Evolutionary conservation across 495 filamentous ascomycete species (phyloP).

Genomic region (Podospora australis): DNA sequence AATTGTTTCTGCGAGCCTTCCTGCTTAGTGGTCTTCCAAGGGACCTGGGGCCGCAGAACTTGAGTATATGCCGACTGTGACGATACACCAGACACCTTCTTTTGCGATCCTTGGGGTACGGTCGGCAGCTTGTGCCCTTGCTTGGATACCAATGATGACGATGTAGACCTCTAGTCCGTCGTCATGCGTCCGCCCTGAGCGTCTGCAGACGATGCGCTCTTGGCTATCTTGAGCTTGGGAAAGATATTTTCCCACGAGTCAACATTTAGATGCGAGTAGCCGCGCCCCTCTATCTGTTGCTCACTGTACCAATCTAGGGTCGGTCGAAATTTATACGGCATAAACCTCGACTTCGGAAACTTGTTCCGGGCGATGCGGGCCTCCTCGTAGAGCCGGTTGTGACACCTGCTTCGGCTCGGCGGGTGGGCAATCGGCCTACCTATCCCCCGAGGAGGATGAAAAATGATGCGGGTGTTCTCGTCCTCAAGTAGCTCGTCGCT

Average conservation of each 20-base stretch:
- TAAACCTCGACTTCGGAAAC: conserved; percentile 10
- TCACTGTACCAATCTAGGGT: conserved; percentile 41
- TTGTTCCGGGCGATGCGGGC: conserved; percentile 18
- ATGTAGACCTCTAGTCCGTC: too few species aligned
- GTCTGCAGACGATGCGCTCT: too few species aligned
- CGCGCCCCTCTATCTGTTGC: conserved; percentile 34
- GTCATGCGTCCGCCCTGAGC: too few species aligned
- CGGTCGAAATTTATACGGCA: conserved; percentile 32
- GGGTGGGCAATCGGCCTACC: background rate
- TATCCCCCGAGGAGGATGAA: conserved; percentile 34
- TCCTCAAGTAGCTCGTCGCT: conserved; percentile 5
- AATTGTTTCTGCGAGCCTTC: too few species aligned
- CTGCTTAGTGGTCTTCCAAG: too few species aligned
- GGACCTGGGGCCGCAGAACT: too few species aligned
- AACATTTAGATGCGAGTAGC: conserved; percentile 33
- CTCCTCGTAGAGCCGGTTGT: conserved; percentile 35
- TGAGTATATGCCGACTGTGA: too few species aligned
- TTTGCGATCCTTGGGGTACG: too few species aligned
- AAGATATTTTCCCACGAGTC: conserved; percentile 31
- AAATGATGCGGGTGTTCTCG: conserved; percentile 32
- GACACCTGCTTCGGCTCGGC: conserved; percentile 23
- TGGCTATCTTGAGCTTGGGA: conserved; percentile 17
- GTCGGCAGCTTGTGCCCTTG: too few species aligned
- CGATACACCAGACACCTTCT: too few species aligned
- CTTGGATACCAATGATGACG: too few species aligned